These are phyloP conservation scores for Emydomyces testavorans DNA, from an alignment of 2,329 filamentous ascomycete genomes.

Conservation along the genomic window DNA sequence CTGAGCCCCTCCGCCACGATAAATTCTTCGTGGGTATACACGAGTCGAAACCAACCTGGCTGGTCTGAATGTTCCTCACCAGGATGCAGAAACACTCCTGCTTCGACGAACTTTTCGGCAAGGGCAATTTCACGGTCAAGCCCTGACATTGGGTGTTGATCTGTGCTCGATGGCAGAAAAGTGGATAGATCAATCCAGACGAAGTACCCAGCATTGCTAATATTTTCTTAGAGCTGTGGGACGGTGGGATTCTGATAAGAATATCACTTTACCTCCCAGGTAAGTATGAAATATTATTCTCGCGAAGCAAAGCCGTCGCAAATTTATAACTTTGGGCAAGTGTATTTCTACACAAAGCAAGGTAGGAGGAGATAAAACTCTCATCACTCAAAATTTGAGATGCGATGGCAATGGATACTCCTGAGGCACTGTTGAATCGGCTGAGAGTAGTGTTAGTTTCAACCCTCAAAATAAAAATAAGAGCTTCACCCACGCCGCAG, in stretches of 20 bases:
- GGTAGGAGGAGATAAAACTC: constrained; percentile 5
- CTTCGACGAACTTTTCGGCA: constrained; percentile 34
- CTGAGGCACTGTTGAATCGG: constrained; percentile 6
- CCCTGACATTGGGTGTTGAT: constrained; percentile 18
- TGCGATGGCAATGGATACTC: constrained; percentile 6
- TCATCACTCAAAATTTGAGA: constrained; percentile 10
- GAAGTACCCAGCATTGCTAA: constrained; percentile 46
- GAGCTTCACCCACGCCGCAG: constrained; percentile 5
- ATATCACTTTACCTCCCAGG: constrained; percentile 22
- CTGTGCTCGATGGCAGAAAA: constrained; percentile 26
- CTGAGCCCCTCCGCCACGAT: constrained; percentile 28
- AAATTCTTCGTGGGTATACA: constrained; percentile 36
- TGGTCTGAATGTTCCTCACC: constrained; percentile 36
- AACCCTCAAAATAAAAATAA: not conserved
- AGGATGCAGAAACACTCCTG: constrained; percentile 42
- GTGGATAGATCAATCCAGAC: constrained; percentile 43
- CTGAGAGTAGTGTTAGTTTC: not conserved
- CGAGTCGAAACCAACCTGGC: constrained; percentile 45
- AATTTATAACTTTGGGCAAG: constrained; percentile 23
- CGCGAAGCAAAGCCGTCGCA: constrained; percentile 26
- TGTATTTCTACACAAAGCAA: constrained; percentile 22
- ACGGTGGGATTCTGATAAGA: not conserved
- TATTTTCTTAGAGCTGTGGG: not conserved
- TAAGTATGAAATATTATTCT: constrained; percentile 31
- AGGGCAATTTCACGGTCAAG: constrained; percentile 37